Conservation (phyloP, 2,329 filamentous ascomycete genomes). For the Epichloe bromicola region DNA sequence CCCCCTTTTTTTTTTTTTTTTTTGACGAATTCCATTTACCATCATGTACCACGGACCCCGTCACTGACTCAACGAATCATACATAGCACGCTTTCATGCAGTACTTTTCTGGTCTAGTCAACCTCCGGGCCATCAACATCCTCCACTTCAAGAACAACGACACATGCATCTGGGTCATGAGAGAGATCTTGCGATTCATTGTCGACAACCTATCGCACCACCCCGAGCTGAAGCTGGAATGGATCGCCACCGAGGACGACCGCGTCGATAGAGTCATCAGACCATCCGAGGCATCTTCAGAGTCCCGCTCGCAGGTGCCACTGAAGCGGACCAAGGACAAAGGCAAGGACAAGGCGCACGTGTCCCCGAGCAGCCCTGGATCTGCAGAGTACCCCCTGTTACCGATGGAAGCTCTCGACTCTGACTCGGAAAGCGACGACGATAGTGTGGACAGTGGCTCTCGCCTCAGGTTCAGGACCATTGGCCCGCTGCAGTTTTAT, state of each 20-base stretch:
- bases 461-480: conserved; percentile 22
- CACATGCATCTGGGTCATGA: conserved; percentile 41
- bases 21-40: too few species aligned
- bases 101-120: conserved; percentile 31
- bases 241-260: conserved; percentile 41
- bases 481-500: conserved; percentile 25
- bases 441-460: conserved; percentile 17
- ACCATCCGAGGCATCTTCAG: conserved; percentile 16
- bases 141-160: conserved; percentile 41
- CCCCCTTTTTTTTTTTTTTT: too few species aligned
- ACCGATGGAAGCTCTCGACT: conserved; percentile 15
- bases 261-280: conserved; percentile 36
- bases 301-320: conserved; percentile 16
- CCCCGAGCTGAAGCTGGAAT: conserved; percentile 43
- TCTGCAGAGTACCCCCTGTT: conserved; percentile 16
- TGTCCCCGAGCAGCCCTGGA: conserved; percentile 3
- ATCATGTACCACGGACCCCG: too few species aligned
- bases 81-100: conserved; percentile 48
- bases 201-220: conserved; percentile 45
- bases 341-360: conserved; percentile 17
- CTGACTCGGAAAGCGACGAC: conserved; percentile 23
- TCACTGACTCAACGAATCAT: background rate
- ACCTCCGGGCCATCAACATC: conserved; percentile 42
- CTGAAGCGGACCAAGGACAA: conserved; percentile 24
- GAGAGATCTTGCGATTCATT: conserved; percentile 44